Base-by-base conservation (phyloP, 352 stramenopile genomes). In the Globisporangium paddicum region DNA sequence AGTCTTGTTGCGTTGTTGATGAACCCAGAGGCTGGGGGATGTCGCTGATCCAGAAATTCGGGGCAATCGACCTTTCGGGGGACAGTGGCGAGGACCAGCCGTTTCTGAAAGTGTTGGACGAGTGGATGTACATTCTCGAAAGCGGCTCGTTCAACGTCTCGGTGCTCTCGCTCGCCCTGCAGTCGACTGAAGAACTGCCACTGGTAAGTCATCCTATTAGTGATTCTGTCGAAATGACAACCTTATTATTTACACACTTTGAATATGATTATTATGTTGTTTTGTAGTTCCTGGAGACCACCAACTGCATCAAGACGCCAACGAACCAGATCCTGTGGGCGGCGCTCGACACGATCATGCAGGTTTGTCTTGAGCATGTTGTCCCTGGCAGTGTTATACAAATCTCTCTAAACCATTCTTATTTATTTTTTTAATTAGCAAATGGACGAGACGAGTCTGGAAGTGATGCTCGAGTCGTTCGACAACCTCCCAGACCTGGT, bases 111-210 rank as follows among this genome's bases (percentile, higher is more conserved):
- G 83, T 92, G 21, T 66, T 96, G 32, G 84, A 96, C 47, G 86
- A 96, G 58, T 93, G 86, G 82, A 90, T 92, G 81, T 96, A 84
- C 53, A 80, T 94, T 42, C 38, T 96, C 23, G 86, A 96, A 64
- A 93, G 75, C 38, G 67, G 70, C 63, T 75, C 72, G 9, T 96
- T 92, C 62, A 93, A 96, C 38, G 73, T 72, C 47, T 66, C 76
- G 2, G 65, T 92, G 34, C 61, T 92, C 18, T 79, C 66, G 30
- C 64, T 96, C 18, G 82, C 90, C 19, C 52, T 94, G n/a, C 71
- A 72, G 23, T 71, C 75, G n/a, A 89, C 82, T 7, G 64, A 88
- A 63, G 75, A 90, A n/a, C 61, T 96, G 4, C 64, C 77, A 18
- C 62, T 87, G 55, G 86, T 94, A 59, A 62, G 68, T 64, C 8